phyloP scores from a whole-genome alignment of 208 protist species.

The Kentomonas sorsogonicus region DNA sequence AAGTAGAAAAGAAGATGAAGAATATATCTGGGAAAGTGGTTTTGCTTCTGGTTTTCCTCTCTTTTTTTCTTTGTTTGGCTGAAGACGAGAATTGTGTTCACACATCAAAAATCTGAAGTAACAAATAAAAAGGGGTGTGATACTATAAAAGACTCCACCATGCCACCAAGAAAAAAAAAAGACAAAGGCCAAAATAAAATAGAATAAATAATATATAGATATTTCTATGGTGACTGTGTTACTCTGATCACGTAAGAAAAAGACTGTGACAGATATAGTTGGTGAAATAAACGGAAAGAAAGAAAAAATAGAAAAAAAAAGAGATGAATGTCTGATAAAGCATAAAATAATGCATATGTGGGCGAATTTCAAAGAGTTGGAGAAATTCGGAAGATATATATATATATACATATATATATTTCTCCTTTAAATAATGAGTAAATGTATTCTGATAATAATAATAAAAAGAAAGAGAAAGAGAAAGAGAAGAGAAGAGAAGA shows the following conservation, averaged over 20 bases:
- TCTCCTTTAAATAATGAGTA: conserved; percentile 8
- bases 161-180: too few species aligned
- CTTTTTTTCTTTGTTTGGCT: conserved; percentile 11
- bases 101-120: too few species aligned
- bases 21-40: not conserved
- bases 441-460: not conserved
- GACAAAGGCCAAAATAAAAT: too few species aligned
- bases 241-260: too few species aligned
- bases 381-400: not conserved
- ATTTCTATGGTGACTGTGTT: too few species aligned
- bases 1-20: too few species aligned
- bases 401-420: conserved; percentile 5
- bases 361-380: not conserved
- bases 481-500: conserved; percentile 6
- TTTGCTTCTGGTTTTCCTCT: conserved; percentile 1
- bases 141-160: too few species aligned
- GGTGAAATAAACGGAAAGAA: conserved; percentile 6
- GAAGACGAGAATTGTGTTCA: too few species aligned
- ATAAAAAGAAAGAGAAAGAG: not conserved
- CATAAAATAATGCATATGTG: not conserved
- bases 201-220: too few species aligned
- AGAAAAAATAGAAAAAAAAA: conserved; percentile 14
- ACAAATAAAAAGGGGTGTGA: too few species aligned
- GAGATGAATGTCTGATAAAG: not conserved
- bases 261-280: too few species aligned